Evolutionary conservation across 192 early-diverging fungal species (phyloP), one percentile per base, ranked within the genome.

Genomic region (Podila horticola): DNA sequence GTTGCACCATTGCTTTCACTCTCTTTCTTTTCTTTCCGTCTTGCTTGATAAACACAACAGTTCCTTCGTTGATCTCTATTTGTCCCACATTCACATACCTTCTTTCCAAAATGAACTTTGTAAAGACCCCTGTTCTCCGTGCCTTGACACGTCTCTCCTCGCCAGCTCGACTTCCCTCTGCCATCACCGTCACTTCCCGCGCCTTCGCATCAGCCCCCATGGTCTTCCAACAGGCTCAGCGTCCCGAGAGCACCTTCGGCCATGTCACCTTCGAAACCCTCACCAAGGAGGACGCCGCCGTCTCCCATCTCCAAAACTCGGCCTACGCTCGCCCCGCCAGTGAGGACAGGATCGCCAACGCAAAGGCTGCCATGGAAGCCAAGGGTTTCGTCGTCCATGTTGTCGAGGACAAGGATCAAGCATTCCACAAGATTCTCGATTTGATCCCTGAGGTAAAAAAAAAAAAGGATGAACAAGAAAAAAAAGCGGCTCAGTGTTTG

Each of bases 341-440:
- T 6, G 62, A 65, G 2, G 69, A 62, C 2, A 51, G 31, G 17
- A 41, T 72, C 11, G 72, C 38, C 24, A 61, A 63, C 17, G 33
- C 72, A 12, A 65, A 66, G 36, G 67, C 29, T 19, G 75, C 41
- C 12, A 57, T 82, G 31, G 74, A 82, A 57, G 41, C 36, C 13
- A 48, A 48, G 38, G 68, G 68, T 1, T 70, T 69, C 58, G 34
- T 57, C n/a, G 76, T 82, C 66, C 62, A 68, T 48, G 75, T 79
- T 17, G 74, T 69, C 19, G 15, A 49, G 1, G 36, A 62, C 74
- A 61, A 64, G 38, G 67, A 55, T 11, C 51, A 75, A 50, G 77
- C 77, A 10, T 70, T 75, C 31, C 22, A 81, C 8, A 63, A 64
- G 24, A 26, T 82, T 7, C 74, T 74, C 52, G 34, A 33, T 1